A percentile compares a stretch with the other conserved stretches of the same genome.
Evolutionary conservation across 331 rosid genomes (phyloP).

Genomic region (Phaseolus coccineus): DNA sequence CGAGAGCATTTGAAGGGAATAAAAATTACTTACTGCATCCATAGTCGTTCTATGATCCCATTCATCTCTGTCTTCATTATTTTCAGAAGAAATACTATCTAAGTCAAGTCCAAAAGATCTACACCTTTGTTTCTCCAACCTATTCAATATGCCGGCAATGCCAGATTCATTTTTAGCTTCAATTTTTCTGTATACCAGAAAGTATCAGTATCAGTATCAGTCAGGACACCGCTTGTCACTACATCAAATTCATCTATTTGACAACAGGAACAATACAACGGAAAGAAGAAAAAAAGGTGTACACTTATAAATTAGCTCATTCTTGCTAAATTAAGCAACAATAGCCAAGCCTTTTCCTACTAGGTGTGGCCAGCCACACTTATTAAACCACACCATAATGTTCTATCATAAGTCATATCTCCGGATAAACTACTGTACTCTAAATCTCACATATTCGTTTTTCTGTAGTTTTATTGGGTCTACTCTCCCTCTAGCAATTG

Average conservation of each 20-base stretch:
- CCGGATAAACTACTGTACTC: not conserved
- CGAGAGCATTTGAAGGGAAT: constrained; percentile 8
- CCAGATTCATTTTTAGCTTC: constrained; percentile 64
- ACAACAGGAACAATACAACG: constrained; percentile 13
- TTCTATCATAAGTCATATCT: not conserved
- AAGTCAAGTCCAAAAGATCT: constrained; percentile 49
- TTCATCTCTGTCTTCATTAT: constrained; percentile 44
- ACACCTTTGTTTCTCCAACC: constrained; percentile 82
- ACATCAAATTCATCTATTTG: constrained; percentile 3
- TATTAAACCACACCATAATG: not conserved
- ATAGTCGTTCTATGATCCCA: constrained; percentile 44
- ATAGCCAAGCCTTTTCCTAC: not conserved
- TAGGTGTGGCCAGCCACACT: not conserved
- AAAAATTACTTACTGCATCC: constrained; percentile 59
- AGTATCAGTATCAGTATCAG: constrained; percentile 35
- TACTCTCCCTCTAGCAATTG: not conserved
- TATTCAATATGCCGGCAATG: constrained; percentile 85
- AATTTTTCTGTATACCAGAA: constrained; percentile 58
- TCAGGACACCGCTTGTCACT: constrained; percentile 10
- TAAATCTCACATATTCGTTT: constrained; percentile 1
- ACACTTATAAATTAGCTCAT: not conserved
- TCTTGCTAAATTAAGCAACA: not conserved
- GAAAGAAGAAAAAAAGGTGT: constrained; percentile 1
- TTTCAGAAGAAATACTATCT: constrained; percentile 27
- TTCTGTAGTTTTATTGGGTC: not conserved